phyloP scores from a whole-genome alignment of 345 rosid genomes.

The Citrus unshiu region DNA sequence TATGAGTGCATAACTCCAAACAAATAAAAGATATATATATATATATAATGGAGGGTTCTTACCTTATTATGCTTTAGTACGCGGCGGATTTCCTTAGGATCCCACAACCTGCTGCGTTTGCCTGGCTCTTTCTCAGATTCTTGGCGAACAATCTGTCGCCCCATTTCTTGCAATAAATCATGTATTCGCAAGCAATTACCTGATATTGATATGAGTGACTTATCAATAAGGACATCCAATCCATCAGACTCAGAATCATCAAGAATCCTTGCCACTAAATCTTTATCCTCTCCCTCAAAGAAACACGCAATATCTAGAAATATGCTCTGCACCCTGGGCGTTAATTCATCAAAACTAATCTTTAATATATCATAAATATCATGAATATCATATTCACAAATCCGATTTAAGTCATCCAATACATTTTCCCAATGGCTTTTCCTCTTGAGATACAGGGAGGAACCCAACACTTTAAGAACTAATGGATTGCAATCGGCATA shows the following conservation, averaged over 20 bases:
- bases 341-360: conserved; percentile 12
- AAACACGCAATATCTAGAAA: conserved; percentile 52
- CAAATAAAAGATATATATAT: no score
- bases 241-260: neutral
- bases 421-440: neutral
- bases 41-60: no score
- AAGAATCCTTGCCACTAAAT: conserved; percentile 17
- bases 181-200: no score
- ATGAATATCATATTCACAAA: neutral
- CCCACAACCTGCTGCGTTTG: no score
- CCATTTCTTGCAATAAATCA: no score
- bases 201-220: no score
- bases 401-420: neutral
- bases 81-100: no score
- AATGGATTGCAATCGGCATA: conserved; percentile 19
- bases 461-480: neutral
- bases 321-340: conserved; percentile 12
- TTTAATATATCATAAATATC: conserved; percentile 3
- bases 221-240: neutral
- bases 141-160: no score
- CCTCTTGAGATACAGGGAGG: neutral
- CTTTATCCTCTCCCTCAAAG: conserved; percentile 23
- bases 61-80: no score
- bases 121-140: no score
- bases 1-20: no score